phyloP scores from a whole-genome alignment of 345 rosid species.

The Citrus medica region DNA sequence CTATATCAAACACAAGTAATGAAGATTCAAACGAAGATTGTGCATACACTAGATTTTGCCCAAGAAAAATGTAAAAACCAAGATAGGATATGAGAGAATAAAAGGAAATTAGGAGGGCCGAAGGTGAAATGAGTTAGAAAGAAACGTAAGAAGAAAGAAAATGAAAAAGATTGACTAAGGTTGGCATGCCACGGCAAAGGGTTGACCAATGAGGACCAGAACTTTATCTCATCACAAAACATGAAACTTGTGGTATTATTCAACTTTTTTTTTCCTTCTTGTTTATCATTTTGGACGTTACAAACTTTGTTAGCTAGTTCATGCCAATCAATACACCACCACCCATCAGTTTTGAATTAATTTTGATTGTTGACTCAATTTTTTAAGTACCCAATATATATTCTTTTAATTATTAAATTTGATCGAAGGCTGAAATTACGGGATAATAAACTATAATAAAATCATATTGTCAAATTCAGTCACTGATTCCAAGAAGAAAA shows the following conservation, averaged over 20 bases:
- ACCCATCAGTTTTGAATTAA: neutral
- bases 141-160: neutral
- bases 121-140: neutral
- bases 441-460: no score
- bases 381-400: neutral
- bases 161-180: neutral
- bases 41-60: no score
- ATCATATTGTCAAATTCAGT: no score
- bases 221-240: neutral
- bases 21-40: no score
- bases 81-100: neutral
- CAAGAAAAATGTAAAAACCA: neutral
- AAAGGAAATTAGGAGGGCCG: neutral
- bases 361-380: neutral
- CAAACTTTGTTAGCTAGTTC: neutral
- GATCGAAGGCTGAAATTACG: neutral
- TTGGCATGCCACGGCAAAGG: neutral
- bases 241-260: constrained; percentile 3
- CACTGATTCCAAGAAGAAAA: neutral
- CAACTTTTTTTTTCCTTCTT: neutral
- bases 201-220: constrained; percentile 13
- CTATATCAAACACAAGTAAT: no score
- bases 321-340: neutral
- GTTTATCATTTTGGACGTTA: neutral
- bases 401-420: neutral